Base-by-base conservation (phyloP, 2,329 filamentous ascomycete species). In the Phialemoniopsis sp. region DNA sequence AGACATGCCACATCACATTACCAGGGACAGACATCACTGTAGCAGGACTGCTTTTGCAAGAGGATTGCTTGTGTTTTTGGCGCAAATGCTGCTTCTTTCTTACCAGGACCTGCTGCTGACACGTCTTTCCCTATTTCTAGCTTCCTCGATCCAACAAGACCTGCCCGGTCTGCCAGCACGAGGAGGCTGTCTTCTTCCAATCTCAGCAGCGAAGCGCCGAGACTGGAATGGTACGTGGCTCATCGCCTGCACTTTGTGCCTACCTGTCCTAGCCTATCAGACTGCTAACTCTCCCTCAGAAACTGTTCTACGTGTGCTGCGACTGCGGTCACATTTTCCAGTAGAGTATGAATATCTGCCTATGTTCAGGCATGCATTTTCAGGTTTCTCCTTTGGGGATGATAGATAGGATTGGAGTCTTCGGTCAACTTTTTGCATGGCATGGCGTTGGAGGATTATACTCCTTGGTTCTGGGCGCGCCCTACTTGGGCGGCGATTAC, bases 121-220 rank as follows among this genome's bases (percentile, higher is more conserved):
- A 51, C 49, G 49, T 51, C 61, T 51, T 51, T 56, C 57, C 56
- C 52, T 53, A 51, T 50, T 53, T 73, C 59, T 79, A 96, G 90
- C 87, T 97, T 63, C 93, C 93, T 48, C 85, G 90, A 56, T 84
- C 89, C 54, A 87, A 89, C 61, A 89, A 87, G 67, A 76, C 77
- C 44, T 98, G 93, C 68, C 89, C 89, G 38, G 77, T 73, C 52
- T 98, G 94, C 73, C 76, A 78, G 50, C 86, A 93, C 63, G 80
- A 82, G 52, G 90, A 97, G 67, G 89, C 90, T 34, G 94, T 98
- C 44, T 98, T 95, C 70, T 98, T 98, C 73, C 93, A 98, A 70
- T 96, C 90, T 46, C 93, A 98, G 62, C 90, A 97, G 71, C 86
- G 93, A 66, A 95, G 86, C 52, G 88, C 89, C 36, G 90, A 97